Evolutionary conservation across 2,329 filamentous ascomycete genomes (phyloP).

Genomic region (Apiospora sp.): DNA sequence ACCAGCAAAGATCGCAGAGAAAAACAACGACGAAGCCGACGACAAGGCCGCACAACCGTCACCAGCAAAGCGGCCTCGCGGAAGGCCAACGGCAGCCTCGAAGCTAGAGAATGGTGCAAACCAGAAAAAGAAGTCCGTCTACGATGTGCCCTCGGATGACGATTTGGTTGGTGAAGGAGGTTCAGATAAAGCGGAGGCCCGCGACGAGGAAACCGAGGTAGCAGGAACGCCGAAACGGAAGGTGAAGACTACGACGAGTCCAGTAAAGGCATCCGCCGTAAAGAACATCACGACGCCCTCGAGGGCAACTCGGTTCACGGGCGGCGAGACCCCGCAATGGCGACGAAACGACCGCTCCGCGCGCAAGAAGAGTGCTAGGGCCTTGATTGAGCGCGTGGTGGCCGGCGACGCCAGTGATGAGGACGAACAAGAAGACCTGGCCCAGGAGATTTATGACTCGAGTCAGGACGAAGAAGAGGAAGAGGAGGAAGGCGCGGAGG

Average conservation of each 20-base stretch:
- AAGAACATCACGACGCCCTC: constrained; percentile 36
- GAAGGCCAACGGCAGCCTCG: constrained; percentile 23
- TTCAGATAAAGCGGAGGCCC: background rate
- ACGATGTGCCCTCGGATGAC: constrained; percentile 27
- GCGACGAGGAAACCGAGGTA: constrained; percentile 11
- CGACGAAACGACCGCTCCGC: constrained; percentile 80
- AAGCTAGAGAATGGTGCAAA: background rate
- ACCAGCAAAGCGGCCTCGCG: constrained; percentile 25
- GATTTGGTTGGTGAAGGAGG: background rate
- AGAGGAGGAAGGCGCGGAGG: constrained; percentile 38
- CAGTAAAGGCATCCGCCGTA: constrained; percentile 1
- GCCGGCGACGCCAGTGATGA: constrained; percentile 72
- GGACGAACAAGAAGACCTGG: constrained; percentile 81
- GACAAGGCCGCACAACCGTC: background rate
- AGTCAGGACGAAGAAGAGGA: constrained; percentile 54
- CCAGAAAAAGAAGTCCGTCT: constrained; percentile 15
- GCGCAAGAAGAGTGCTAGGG: constrained; percentile 30
- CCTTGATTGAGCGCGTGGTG: constrained; percentile 66
- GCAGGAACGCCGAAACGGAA: background rate
- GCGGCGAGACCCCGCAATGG: constrained; percentile 66
- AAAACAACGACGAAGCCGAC: background rate
- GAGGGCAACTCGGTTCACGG: constrained; percentile 33
- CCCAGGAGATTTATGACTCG: constrained; percentile 71
- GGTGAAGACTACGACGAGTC: background rate
- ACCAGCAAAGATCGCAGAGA: background rate